Conservation (phyloP, 257 asterid species). For the Solanum chiquidenum region DNA sequence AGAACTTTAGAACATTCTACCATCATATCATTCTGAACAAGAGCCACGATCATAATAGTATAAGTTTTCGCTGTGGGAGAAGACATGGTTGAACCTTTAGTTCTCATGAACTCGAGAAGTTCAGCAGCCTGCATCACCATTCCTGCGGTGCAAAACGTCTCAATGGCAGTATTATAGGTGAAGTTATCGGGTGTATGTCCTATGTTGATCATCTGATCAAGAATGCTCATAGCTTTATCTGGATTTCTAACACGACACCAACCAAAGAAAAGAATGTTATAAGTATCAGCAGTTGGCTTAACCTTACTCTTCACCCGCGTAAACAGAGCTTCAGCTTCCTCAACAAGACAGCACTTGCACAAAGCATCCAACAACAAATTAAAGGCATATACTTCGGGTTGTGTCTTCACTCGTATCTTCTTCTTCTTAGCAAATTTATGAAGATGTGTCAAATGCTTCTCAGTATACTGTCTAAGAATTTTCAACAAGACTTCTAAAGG, state of each 20-base stretch:
- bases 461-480: constrained; percentile 55
- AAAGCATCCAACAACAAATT: constrained; percentile 74
- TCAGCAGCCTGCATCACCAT: constrained; percentile 68
- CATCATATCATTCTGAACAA: constrained; percentile 56
- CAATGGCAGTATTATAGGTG: constrained; percentile 77
- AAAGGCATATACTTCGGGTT: constrained; percentile 76
- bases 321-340: constrained; percentile 72
- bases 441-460: constrained; percentile 77
- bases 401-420: constrained; percentile 81
- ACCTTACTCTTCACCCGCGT: constrained; percentile 50
- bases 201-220: constrained; percentile 65
- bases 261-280: constrained; percentile 75
- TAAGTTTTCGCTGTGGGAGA: constrained; percentile 90
- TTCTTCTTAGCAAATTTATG: constrained; percentile 81
- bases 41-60: constrained; percentile 63
- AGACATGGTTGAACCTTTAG: constrained; percentile 65
- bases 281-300: constrained; percentile 66
- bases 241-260: constrained; percentile 93
- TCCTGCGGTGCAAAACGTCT: constrained; percentile 80
- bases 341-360: constrained; percentile 83
- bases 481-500: constrained; percentile 60
- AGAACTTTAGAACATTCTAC: constrained; percentile 54
- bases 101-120: constrained; percentile 71
- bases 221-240: constrained; percentile 45
- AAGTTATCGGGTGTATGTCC: constrained; percentile 74